phyloP scores from a whole-genome alignment of 306 rosid species.

The Castanea sativa region DNA sequence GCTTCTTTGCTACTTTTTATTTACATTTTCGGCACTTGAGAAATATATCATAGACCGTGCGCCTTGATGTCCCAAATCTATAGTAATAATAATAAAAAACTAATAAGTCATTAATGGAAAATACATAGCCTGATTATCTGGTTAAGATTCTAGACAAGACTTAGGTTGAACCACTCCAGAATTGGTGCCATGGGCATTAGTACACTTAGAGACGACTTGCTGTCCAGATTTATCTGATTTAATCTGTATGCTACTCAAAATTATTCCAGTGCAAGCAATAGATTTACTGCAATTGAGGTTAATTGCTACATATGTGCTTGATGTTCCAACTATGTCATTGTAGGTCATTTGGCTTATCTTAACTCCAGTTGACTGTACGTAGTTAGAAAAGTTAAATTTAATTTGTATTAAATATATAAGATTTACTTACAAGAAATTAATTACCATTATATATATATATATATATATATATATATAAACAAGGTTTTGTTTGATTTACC shows the following conservation, averaged over 20 bases:
- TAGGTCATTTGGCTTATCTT: conserved; percentile 24
- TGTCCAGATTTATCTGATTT: background rate
- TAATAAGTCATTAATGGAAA: no score
- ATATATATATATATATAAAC: no score
- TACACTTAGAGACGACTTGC: conserved; percentile 26
- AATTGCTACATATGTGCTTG: conserved; percentile 26
- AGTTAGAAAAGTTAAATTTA: no score
- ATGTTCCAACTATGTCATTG: conserved; percentile 32
- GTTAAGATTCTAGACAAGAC: conserved; percentile 20
- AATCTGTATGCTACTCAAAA: conserved; percentile 16
- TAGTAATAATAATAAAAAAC: no score
- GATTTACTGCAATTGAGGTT: conserved; percentile 33
- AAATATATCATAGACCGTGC: no score
- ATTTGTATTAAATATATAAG: no score
- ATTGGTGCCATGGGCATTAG: conserved; percentile 32
- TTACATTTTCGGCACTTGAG: no score
- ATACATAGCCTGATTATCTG: background rate
- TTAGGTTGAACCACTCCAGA: conserved; percentile 31
- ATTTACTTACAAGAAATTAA: no score
- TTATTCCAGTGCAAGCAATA: conserved; percentile 28
- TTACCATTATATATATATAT: no score
- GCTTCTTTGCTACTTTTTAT: no score
- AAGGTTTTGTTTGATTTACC: conserved; percentile 4
- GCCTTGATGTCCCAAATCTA: no score
- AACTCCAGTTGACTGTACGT: conserved; percentile 24